Base-by-base conservation (phyloP, 208 protist species). In the Leptomonas pyrrhocoris region DNA sequence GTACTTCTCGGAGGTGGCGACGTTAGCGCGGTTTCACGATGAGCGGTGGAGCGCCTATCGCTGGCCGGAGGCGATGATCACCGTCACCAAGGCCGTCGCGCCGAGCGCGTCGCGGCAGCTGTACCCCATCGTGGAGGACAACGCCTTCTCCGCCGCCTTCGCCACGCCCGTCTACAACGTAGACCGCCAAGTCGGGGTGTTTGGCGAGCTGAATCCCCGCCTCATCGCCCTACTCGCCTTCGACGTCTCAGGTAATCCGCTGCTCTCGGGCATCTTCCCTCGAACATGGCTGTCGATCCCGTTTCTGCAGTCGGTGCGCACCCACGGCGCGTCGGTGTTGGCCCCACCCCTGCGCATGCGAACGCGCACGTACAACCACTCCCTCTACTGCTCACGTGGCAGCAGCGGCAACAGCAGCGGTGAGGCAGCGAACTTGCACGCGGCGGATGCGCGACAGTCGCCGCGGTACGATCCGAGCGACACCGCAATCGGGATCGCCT, bases 201-300 rank as follows among this genome's bases (percentile, higher is more conserved):
- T 85, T 40, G 83, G 83, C 16, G 77, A 85, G 38, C 61, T 88
- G 48, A 75, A 83, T 43, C 69, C 83, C 21, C 61, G 80, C 8
- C 55, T 88, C 21, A 64, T 88, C 48, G 73, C 55, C 3, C 69
- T 88, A 18, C 48, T 79, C 21, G 45, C 60, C 13, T 28, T 85
- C 46, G 77, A 85, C 49, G 58, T 88, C 43, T 78, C 75, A n/a
- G 40, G 51, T n/a, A 88, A 88, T 48, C 83, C 83, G 21, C 58
- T 67, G 1, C 51, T 88, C 21, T 34, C 68, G 12, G 63, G 69
- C 40, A 2, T 74, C 19, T 59, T 79, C 13, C 68, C 72, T 0
- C 62, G 25, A 1, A 65, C 71, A 5, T 76, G 71, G 71, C 11
- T 76, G 27, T 76, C 62, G 19, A 70, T 76, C 25, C 61, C 71